These are phyloP conservation scores for Aegle marmelos DNA, from an alignment of 345 rosid genomes.

Conservation along the genomic window DNA sequence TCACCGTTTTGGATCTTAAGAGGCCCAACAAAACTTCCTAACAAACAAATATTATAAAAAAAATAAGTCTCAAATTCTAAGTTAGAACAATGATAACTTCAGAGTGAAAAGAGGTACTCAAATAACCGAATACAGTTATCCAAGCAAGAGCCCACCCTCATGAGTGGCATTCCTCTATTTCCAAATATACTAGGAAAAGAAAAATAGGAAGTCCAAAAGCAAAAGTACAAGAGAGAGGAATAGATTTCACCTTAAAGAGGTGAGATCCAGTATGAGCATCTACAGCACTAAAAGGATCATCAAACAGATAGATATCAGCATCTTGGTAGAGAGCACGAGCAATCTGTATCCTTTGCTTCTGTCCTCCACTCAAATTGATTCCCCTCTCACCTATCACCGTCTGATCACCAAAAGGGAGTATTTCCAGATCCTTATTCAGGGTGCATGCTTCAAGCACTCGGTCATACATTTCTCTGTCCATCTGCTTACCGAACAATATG, in stretches of 20 bases:
- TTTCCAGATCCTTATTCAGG: slow-evolving; percentile 66
- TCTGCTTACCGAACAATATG: slow-evolving; percentile 69
- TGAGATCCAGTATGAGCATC: slow-evolving; percentile 90
- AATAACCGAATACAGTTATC: neutral
- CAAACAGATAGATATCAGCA: slow-evolving; percentile 78
- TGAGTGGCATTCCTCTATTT: neutral
- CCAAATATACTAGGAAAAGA: neutral
- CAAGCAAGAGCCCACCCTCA: neutral
- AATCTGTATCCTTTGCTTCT: slow-evolving; percentile 80
- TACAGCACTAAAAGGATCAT: slow-evolving; percentile 91
- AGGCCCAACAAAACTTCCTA: slow-evolving; percentile 66
- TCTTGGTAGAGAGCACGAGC: slow-evolving; percentile 90
- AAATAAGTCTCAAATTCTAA: neutral
- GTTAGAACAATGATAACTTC: neutral
- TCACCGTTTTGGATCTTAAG: slow-evolving; percentile 54
- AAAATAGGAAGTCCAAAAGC: neutral
- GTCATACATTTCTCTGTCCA: slow-evolving; percentile 65
- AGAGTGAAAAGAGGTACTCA: neutral
- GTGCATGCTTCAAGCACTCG: slow-evolving; percentile 67
- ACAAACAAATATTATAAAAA: slow-evolving; percentile 1
- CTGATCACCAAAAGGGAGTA: slow-evolving; percentile 84
- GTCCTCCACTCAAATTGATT: slow-evolving; percentile 85
- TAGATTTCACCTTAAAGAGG: slow-evolving; percentile 56
- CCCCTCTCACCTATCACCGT: slow-evolving; percentile 90
- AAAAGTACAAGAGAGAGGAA: neutral